Base-by-base conservation (phyloP, 805 yeast genomes). In the Lipomyces yamadae region DNA sequence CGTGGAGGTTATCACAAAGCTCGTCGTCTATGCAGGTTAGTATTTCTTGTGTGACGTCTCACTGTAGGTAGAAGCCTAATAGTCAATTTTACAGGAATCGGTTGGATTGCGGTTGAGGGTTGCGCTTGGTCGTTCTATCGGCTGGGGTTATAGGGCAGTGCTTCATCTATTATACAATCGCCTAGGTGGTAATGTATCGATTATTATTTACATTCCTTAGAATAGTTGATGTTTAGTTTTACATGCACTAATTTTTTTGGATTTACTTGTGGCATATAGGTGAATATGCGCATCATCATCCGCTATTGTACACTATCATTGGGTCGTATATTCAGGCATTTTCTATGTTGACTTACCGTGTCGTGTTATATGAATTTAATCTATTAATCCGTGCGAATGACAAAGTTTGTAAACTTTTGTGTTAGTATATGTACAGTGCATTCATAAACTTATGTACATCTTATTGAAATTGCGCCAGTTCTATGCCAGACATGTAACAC, bases 21-120 rank as follows among this genome's bases (percentile, higher is more conserved):
- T 90, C 68, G 78, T 89, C 18, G 90, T 92, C 0, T 94, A 94
- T 78, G 88, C 90, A 0, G 98, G 98, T 18, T 33, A 4, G 55
- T 52, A 42, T 15, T 42, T 42, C 8, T 8, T 15, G 15, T 15
- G 18, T 32, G 7, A 35, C 7, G 11, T 48, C 8, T 57, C 11
- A 24, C 8, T 8, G 18, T 57, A 33, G 15, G 60, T 5, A 15
- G 42, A 57, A 48, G n/a, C 8, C 56, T 34, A 33, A 35, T 5
- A 35, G 10, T 57, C 24, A 24, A 24, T 48, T 45, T 6, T 29
- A 52, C 24, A 52, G 55, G 55, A 0, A 86, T 94, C 35, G 84
- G 95, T 0, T 73, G 81, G 34, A 77, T 84, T 39, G 88, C 90
- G 0, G 77, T 60, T 57, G 66, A 60, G 18, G 58, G 62, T 24